Base-by-base conservation (phyloP, 257 asterid genomes). In the Solanum sitiens region DNA sequence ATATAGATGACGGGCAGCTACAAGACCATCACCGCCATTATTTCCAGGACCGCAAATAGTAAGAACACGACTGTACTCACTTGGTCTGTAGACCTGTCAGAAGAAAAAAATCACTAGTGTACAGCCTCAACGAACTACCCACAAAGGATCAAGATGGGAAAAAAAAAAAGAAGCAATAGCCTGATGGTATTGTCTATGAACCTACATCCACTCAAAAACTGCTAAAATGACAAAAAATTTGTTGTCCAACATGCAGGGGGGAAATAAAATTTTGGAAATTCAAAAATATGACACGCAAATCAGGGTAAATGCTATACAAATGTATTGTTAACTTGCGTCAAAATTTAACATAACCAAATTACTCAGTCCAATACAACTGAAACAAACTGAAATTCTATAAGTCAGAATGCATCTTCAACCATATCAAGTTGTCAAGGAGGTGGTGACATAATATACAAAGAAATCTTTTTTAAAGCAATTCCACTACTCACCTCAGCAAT, bases 11-110 rank as follows among this genome's bases (percentile, higher is more conserved):
- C 99, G 98, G 90, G 98, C 98, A 86, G 97, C 99, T 21, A 97
- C 99, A 88, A 97, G 98, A 68, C 99, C 98, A 90, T 97, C 98
- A 32, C 98, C 99, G 27, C 98, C 98, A 90, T 97, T 97, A 89
- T 97, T 97, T 42, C 99, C 99, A 12, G 99, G 98, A 68, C 98
- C 98, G 77, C 98, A 97, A 79, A 97, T 89, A 87, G 92, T 95
- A 88, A 97, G 98, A 83, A 97, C 93, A 16, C 95, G 98, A 67
- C 87, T 92, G 87, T 84, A 88, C 89, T 94, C 94, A 68, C 87
- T 77, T 56, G 95, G 92, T 88, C 89, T 92, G 83, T 94, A 97
- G 35, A 97, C 99, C 99, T 97, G 92, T 89, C 68, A 86, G 37
- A 72, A 65, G 39, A 72, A 73, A 33, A n/a, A 47, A 44, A 86